Evolutionary conservation across 306 rosid species (phyloP).

Genomic region (Cucurbita moschata): DNA sequence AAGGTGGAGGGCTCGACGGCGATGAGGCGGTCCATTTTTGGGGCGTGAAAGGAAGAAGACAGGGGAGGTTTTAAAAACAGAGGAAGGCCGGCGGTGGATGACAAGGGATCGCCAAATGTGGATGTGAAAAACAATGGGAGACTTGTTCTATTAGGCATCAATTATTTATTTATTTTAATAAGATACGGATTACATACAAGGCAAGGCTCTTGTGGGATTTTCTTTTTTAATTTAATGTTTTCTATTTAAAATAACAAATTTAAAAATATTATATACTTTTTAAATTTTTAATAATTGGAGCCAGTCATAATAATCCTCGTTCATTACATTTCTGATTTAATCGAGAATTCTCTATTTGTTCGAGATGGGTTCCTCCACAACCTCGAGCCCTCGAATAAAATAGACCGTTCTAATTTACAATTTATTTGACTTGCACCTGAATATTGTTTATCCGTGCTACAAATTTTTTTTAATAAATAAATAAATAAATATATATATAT

Average conservation of each 20-base stretch:
- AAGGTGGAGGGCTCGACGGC: slow-evolving; percentile 67
- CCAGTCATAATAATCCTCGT: too few relatives aligned
- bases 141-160: slow-evolving; percentile 56
- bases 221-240: not conserved
- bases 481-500: too few relatives aligned
- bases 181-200: not conserved
- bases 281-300: too few relatives aligned
- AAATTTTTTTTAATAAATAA: too few relatives aligned
- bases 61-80: not conserved
- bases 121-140: slow-evolving; percentile 52
- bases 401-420: too few relatives aligned
- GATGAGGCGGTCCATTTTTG: slow-evolving; percentile 61
- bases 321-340: too few relatives aligned
- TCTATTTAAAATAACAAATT: not conserved
- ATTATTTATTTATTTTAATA: not conserved
- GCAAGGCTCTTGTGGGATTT: not conserved
- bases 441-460: too few relatives aligned
- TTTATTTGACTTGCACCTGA: too few relatives aligned
- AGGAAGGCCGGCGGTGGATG: slow-evolving; percentile 33
- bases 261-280: too few relatives aligned
- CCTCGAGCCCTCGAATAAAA: too few relatives aligned
- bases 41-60: not conserved
- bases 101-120: slow-evolving; percentile 43
- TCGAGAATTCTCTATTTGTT: too few relatives aligned
- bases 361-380: too few relatives aligned